Evolutionary conservation across 2,329 filamentous ascomycete species (phyloP), one percentile per base, ranked within the genome.

Genomic region (Colletotrichum orchidophilum): DNA sequence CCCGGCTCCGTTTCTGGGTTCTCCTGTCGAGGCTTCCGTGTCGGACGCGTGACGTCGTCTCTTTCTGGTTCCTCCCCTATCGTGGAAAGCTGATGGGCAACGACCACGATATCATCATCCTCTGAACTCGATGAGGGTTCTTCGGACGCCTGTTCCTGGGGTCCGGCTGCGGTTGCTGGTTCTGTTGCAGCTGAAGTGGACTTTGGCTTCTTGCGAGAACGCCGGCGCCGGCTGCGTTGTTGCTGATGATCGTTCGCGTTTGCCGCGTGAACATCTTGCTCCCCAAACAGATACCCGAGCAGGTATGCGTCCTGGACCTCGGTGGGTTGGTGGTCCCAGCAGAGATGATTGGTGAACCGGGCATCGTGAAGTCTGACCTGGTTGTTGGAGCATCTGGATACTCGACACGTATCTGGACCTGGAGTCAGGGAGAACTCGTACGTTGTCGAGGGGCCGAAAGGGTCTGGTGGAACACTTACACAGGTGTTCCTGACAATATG

Each of bases 401-500:
- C 53, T n/a, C 66, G 70, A 53, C 70, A 72, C 61, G 66, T 72
- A 61, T 72, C 70, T 72, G 33, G 60, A 18, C 21, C 21, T 18
- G 31, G 54, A 60, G 70, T 69, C 54, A 69, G 65, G 31, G 24
- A 27, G 24, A 33, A 55, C 15, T 42, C 31, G 29, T 31, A 60
- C n/a, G 24, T 49, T 24, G 7, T 33, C 8, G 29, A n/a, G 6
- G 18, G 33, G 7, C 27, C 15, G 35, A 15, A 11, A 12, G 21
- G n/a, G 27, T 31, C 18, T 21, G 33, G 65, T 54, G 70, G 60
- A 39, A 68, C 42, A 65, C 70, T 65, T 62, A 72, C 70, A 21
- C 42, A 70, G 27, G 57, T 72, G 70, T 26, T 70, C 60, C 65
- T 66, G 70, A 70, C 70, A 72, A 24, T 70, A 72, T 35, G 66